Conservation (phyloP, 441 rosid genomes). For the Erodium trifolium region DNA sequence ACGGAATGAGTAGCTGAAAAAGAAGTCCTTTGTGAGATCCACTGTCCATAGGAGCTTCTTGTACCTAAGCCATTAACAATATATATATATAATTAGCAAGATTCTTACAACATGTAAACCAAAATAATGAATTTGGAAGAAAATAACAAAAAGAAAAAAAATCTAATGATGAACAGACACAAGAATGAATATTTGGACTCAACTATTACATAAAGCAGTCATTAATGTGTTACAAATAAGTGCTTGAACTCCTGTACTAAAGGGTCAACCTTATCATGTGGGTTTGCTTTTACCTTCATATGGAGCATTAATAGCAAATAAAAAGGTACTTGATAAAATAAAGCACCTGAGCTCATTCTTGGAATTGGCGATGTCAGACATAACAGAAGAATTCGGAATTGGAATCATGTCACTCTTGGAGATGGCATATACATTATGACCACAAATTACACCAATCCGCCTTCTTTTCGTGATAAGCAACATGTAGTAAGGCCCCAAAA, state of each 20-base stretch:
- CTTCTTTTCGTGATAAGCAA: slow-evolving; percentile 56
- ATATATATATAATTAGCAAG: not conserved
- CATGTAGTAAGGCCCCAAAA: slow-evolving; percentile 76
- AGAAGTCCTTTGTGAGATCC: slow-evolving; percentile 98
- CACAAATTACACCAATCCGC: slow-evolving; percentile 62
- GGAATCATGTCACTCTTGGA: slow-evolving; percentile 51
- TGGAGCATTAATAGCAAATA: not conserved
- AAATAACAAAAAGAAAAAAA: not conserved
- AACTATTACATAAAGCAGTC: no score
- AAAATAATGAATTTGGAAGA: not conserved
- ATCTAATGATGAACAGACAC: not conserved
- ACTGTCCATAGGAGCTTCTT: slow-evolving; percentile 85
- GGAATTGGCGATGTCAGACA: slow-evolving; percentile 52
- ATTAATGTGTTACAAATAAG: no score
- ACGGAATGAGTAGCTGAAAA: slow-evolving; percentile 92
- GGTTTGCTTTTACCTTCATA: no score
- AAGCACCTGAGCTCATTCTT: slow-evolving; percentile 64
- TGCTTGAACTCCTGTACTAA: no score
- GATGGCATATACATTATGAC: slow-evolving; percentile 51
- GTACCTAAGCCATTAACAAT: slow-evolving; percentile 48
- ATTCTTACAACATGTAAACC: not conserved
- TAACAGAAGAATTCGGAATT: slow-evolving; percentile 45
- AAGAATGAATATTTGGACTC: not conserved
- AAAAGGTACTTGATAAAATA: slow-evolving; percentile 31
- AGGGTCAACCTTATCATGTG: no score